Conservation (phyloP, 2,329 filamentous ascomycete genomes). For the Sporothrix phasma region DNA sequence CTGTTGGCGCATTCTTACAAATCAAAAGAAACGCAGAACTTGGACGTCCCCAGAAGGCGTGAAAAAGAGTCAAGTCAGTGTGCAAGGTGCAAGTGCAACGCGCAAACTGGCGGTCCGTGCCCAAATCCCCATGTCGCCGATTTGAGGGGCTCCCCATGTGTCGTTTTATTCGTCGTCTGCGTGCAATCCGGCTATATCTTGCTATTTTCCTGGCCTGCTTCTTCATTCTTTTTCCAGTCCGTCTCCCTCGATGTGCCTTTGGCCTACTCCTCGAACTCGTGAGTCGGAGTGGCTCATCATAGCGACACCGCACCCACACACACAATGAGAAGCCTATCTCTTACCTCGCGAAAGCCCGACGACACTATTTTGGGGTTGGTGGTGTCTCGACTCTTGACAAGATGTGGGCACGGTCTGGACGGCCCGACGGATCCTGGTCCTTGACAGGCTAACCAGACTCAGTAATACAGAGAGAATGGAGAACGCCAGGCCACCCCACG, state of each 20-base stretch:
- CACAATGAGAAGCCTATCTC: not conserved
- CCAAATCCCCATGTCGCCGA: not conserved
- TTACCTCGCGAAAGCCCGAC: not conserved
- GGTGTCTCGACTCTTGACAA: no score
- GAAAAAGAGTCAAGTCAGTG: no score
- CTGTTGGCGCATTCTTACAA: not conserved
- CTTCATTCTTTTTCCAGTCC: not conserved
- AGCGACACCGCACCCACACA: no score
- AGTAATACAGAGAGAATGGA: no score
- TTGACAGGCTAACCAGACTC: not conserved
- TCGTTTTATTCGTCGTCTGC: not conserved
- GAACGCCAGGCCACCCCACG: not conserved
- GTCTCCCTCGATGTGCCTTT: no score
- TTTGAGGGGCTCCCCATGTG: not conserved
- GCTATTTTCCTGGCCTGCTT: not conserved
- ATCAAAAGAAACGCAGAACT: not conserved
- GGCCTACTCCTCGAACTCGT: no score
- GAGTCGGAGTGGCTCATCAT: no score
- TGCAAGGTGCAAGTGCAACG: not conserved
- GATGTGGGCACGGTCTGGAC: not conserved
- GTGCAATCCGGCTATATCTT: not conserved
- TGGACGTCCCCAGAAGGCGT: not conserved
- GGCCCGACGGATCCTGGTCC: not conserved
- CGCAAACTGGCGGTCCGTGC: not conserved
- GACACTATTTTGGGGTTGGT: not conserved